Evolutionary conservation across 2,329 filamentous ascomycete species (phyloP).

Genomic region (Cytospora piceicola): DNA sequence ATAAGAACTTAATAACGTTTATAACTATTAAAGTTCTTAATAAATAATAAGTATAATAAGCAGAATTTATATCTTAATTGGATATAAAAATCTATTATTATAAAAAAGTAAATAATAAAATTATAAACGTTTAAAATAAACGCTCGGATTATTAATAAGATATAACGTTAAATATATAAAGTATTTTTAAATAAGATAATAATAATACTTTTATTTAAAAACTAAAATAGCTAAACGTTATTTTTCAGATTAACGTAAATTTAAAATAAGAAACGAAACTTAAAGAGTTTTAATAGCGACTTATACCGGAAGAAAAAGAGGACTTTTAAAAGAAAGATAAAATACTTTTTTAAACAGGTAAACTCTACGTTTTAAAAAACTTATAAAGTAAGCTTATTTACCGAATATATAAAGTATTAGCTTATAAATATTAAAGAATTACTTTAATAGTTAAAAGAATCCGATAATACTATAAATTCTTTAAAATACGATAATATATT

Average conservation of each 20-base stretch:
- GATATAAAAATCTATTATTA: neutral
- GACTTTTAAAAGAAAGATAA: neutral
- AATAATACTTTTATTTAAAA: neutral
- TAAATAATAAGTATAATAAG: neutral
- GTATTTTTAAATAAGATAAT: neutral
- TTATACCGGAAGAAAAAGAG: neutral
- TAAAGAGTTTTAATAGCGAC: neutral
- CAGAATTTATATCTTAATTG: neutral
- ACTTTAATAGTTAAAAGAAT: neutral
- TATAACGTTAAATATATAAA: neutral
- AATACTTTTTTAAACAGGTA: neutral
- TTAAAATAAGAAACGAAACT: neutral
- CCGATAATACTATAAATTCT: neutral
- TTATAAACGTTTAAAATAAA: too few species aligned
- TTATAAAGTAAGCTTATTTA: neutral
- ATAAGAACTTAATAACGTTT: too few species aligned
- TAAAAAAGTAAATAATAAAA: neutral
- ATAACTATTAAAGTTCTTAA: too few species aligned
- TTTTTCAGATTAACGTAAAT: neutral
- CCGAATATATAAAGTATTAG: constrained; percentile 1
- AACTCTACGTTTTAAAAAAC: neutral
- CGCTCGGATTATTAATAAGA: neutral
- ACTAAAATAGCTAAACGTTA: neutral
- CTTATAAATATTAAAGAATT: neutral
- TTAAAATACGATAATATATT: neutral